phyloP scores from a whole-genome alignment of 2,329 filamentous ascomycete genomes.

The Exophiala aquamarina region DNA sequence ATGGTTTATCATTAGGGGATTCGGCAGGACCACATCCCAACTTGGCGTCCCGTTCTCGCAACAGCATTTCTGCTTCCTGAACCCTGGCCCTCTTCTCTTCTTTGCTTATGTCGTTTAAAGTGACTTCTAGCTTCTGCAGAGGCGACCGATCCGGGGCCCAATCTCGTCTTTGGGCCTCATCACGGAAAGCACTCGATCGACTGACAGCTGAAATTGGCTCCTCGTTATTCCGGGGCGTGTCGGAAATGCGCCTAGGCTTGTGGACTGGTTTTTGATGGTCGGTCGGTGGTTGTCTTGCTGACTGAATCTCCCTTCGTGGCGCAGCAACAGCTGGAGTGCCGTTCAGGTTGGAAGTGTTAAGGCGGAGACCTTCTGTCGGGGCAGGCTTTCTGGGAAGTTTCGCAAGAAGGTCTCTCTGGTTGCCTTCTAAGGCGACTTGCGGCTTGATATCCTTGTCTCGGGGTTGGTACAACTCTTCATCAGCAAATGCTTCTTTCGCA shows the following conservation, averaged over 20 bases:
- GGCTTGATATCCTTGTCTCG: conserved; percentile 7
- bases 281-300: conserved; percentile 4
- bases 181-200: conserved; percentile 20
- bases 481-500: conserved; percentile 27
- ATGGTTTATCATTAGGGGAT: conserved; percentile 6
- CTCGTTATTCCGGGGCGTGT: conserved; percentile 10
- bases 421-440: conserved; percentile 2
- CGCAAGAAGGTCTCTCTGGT: conserved; percentile 1
- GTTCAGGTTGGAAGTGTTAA: conserved; percentile 17
- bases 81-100: conserved; percentile 88
- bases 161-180: conserved; percentile 38
- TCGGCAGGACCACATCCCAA: background rate
- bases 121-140: conserved; percentile 88
- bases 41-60: conserved; percentile 55
- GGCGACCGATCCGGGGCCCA: conserved; percentile 84
- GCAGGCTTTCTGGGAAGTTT: conserved; percentile 12
- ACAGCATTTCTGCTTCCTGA: conserved; percentile 74
- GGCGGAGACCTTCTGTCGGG: conserved; percentile 12
- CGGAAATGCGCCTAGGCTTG: conserved; percentile 13
- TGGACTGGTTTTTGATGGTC: conserved; percentile 5
- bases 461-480: conserved; percentile 15
- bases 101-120: conserved; percentile 88
- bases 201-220: conserved; percentile 22
- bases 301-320: conserved; percentile 9
- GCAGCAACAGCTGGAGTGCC: conserved; percentile 1